Evolutionary conservation across 345 rosid genomes (phyloP), one percentile per base, ranked within the genome.

Genomic region (Hypericum androsaemum): DNA sequence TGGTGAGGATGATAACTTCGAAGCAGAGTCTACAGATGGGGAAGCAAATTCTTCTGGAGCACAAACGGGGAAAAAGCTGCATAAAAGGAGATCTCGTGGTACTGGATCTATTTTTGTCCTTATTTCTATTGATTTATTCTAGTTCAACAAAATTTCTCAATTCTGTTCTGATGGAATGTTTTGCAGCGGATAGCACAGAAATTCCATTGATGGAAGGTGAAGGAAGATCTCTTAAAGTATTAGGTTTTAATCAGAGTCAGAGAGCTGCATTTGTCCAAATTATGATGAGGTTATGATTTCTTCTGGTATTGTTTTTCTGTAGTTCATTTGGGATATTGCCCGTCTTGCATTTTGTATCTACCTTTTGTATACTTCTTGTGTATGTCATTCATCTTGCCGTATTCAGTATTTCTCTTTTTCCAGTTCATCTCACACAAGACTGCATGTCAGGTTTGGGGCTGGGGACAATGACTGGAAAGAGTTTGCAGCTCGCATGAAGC

Each of bases 181-280:
- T 44, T 54, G 63, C 74, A 75, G 92, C 54, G 51, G 97, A 88
- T 64, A 81, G 63, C 71, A 52, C 65, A 42, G 94, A 88, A 35
- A 54, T 69, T 73, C 97, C 99, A 59, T 69, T 94, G 64, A 94
- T 94, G 99, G 99, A 94, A 77, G 99, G 99, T 44, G 99, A 88
- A 69, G 97, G 99, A 46, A 80, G 81, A 63, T 82, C 99, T 40
- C 88, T 94, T 61, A 78, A 88, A 71, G 97, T 94, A 17, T 63
- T 94, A 50, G 97, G 99, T 48, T 94, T 88, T 74, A 86, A 77
- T 68, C 95, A 86, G 65, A 88, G 73, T 62, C 95, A 88, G 77
- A 86, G 99, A 75, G 95, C 95, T 53, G 78, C 84, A 10, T 94
- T 94, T 75, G 92, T 88, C 7, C 94, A 94, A 70, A 74, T 86